Base-by-base conservation (phyloP, 2,329 filamentous ascomycete genomes). In the Sporothrix humicola region DNA sequence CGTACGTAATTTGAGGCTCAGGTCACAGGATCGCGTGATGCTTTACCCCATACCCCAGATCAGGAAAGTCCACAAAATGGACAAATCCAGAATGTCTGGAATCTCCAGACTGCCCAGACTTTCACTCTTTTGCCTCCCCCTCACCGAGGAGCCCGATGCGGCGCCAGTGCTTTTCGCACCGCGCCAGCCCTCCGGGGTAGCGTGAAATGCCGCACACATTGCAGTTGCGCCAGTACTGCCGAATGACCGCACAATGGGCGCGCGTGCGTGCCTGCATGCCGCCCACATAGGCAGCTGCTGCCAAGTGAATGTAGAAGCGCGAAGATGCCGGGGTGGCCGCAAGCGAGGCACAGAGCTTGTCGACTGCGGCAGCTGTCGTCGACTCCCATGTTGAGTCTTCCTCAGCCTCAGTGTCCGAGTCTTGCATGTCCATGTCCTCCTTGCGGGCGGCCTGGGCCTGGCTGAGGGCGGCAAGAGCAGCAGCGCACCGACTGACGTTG, bases 261-360 rank as follows among this genome's bases (percentile, higher is more conserved):
- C 37, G 46, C 0, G 78, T 79, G 5, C 76, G 80, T 0, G 81
- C 82, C 50, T 82, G 78, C 74, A 83, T 82, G 0, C 80, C 82
- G 0, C 81, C 80, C 3, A 84, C 73, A 65, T 82, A 84, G 0
- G 81, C 81, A 0, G 81, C 78, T 0, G 80, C 79, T 1, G 82
- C 82, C 75, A 84, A 76, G 72, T 84, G 82, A 46, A 82, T 80
- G 74, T 83, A 83, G 73, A 81, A 83, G 6, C 77, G 78, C 0
- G 82, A 84, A 0, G 77, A 78, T 0, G 80, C 74, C 1, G 80
- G 77, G 6, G 80, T 79, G 0, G 77, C 75, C 0, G 79, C 77
- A 1, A 84, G 80, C 0, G 81, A 77, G 2, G 78, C 73, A n/a
- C 83, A 84, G 9, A 81, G 78, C 2, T 79, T 78, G 48, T 81